Evolutionary conservation across 192 early-diverging fungal species (phyloP), one percentile per base, ranked within the genome.

Genomic region (Obelidium mucronatum): DNA sequence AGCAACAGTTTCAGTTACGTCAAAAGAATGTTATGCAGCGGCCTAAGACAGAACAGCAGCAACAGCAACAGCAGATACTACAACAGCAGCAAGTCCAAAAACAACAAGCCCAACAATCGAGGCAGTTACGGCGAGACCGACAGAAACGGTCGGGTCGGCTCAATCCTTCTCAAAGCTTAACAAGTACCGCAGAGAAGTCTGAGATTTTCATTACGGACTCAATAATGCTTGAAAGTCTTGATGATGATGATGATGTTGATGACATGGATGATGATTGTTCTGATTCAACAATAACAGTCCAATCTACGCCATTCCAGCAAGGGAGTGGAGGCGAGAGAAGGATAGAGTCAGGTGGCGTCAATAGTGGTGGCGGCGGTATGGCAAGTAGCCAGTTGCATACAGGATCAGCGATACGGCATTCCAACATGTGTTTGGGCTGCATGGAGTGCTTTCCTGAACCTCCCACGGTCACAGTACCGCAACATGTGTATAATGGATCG

Each of bases 281-380:
- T 8, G 66, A 67, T 8, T 39, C 66, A 5, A 67, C 66, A 51
- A 67, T 67, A 22, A 67, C 66, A 39, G 66, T 44, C 19, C 24
- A 28, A 13, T 67, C 66, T 19, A 67, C 66, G 19, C 66, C 66
- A 39, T 67, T 51, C 33, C 66, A 52, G 44, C 6, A 67, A 36
- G 24, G 13, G 19, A 11, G 55, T 8, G 48, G 48, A 22, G 8
- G 8, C 11, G 48, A 8, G 48, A 51, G 48, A 51, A 51, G 11
- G 8, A 51, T 8, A 13, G 48, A 8, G 48, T 8, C 48, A 22
- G 48, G 22, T 51, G 48, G 8, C 22, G n/a, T n/a, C n/a, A n/a
- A n/a, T 19, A 6, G 8, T 0, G 44, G 44, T 48, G 44, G 44
- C 8, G 44, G 44, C 8, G 19, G 8, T 6, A 48, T 48, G 44